Evolutionary conservation across 768 basidiomycete species (phyloP), one percentile per base, ranked within the genome.

Genomic region (Calvatia gigantea): DNA sequence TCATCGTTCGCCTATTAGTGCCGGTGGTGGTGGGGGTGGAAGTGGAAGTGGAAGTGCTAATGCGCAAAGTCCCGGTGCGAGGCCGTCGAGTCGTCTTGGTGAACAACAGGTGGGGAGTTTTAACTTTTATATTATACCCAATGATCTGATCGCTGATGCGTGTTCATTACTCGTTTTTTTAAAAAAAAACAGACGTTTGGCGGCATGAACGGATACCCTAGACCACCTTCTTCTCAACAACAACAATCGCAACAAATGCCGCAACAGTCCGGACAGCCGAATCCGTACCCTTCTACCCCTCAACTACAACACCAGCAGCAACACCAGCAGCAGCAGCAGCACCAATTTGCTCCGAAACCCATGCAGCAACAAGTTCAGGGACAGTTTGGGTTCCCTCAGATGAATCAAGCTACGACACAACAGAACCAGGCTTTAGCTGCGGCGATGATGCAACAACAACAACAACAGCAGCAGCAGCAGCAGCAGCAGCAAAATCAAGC

Each of bases 1-100:
- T 19, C 63, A 62, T 46, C 48, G 58, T 28, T 61, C 60, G 23
- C 60, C 62, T 21, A 31, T 53, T 31, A 51, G 46, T 58, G 29
- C 52, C 32, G 38, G 56, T 50, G n/a, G n/a, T n/a, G n/a, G n/a
- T n/a, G n/a, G n/a, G n/a, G n/a, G n/a, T n/a, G n/a, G n/a, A n/a
- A n/a, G n/a, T n/a, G n/a, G n/a, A n/a, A n/a, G n/a, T n/a, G 52
- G 52, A 45, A 54, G 52, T 35, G 42, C 52, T 25, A 47, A 27
- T 39, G 41, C 60, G 51, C 52, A 48, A 31, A 58, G 43, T 54
- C 50, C 25, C 32, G 57, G 37, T 51, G 57, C 27, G 15, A 51
- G 60, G n/a, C 60, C 60, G 29, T 54, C 58, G 27, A 61, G 60
- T 33, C 60, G 60, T 27, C 39, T 41, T 17, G 43, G 53, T 32